These are phyloP conservation scores for Calonectria crousiana DNA, from an alignment of 2,329 filamentous ascomycete species.

Conservation along the genomic window DNA sequence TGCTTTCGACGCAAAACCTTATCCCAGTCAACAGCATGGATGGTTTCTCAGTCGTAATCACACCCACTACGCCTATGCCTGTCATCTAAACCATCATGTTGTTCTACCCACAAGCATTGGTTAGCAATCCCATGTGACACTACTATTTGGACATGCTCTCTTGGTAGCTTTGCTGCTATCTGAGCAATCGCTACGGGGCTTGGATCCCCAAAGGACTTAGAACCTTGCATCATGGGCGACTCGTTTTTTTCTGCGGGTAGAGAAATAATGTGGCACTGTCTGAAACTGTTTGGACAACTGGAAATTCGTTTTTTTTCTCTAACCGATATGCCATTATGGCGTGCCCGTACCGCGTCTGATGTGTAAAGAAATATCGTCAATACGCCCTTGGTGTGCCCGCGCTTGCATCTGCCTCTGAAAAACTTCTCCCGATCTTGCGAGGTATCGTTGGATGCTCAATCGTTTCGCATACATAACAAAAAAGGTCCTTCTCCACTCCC, in stretches of 20 bases:
- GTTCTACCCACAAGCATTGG: background rate
- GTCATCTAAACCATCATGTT: background rate
- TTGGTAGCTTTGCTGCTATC: background rate
- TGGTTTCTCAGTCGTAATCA: background rate
- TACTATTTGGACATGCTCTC: background rate
- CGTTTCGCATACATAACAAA: background rate
- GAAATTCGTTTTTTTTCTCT: slow-evolving; percentile 20
- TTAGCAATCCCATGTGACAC: background rate
- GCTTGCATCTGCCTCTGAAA: background rate
- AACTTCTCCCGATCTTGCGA: background rate
- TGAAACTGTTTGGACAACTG: background rate
- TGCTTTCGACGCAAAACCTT: background rate
- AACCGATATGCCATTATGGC: slow-evolving; percentile 18
- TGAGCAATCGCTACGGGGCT: background rate
- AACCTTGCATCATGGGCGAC: background rate
- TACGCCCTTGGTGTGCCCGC: background rate
- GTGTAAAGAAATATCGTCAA: slow-evolving; percentile 19
- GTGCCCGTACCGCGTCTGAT: slow-evolving; percentile 13
- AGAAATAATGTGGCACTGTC: background rate
- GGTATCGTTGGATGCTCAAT: slow-evolving; percentile 1
- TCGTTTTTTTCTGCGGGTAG: background rate
- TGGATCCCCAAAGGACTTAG: background rate
- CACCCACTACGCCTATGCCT: no score
- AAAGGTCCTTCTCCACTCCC: background rate
- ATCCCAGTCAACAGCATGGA: background rate